Evolutionary conservation across 192 early-diverging fungal species (phyloP), one percentile per base, ranked within the genome.

Genomic region (Chytriomyces sp.): DNA sequence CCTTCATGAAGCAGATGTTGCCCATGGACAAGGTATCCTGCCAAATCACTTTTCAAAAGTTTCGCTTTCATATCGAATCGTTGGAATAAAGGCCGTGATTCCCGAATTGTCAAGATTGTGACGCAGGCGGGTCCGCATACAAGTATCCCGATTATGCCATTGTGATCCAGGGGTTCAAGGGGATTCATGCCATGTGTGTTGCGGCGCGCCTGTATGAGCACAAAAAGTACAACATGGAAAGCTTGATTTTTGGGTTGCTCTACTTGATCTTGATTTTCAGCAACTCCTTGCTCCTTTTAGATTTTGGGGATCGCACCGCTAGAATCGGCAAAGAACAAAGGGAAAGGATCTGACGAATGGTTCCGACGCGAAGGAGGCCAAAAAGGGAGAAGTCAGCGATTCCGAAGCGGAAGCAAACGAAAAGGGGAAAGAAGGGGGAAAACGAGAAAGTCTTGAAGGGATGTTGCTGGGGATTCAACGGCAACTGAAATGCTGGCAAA

Each of bases 191-290:
- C 19, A 79, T 85, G 39, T 53, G 67, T 64, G 79, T 85, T 39
- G 78, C 80, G 1, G 31, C 41, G 33, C 75, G 77, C 44, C 83
- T 78, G 59, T 72, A 59, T 30, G 52, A 60, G 31, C 36, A 81
- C 28, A 80, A 78, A 53, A 78, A 78, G 64, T 85, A 70, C 64
- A 82, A 82, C 40, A 34, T 85, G 0, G 81, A 85, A 40, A 67
- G 60, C 12, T 62, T 38, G 6, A 31, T 30, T 0, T 62, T 8
- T 31, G 17, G 17, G 14, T 17, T 19, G 28, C 34, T 36, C 37
- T 37, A 36, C 12, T 34, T 19, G n/a, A 26, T 66, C 52, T n/a
- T 12, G 14, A 44, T 39, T n/a, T n/a, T n/a, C n/a, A n/a, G n/a
- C n/a, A n/a, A n/a, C n/a, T n/a, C n/a, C n/a, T n/a, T n/a, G n/a